A percentile compares a stretch with the other conserved stretches of the same genome.
phyloP scores from a whole-genome alignment of 345 rosid species.

The Eucalyptus regnans region DNA sequence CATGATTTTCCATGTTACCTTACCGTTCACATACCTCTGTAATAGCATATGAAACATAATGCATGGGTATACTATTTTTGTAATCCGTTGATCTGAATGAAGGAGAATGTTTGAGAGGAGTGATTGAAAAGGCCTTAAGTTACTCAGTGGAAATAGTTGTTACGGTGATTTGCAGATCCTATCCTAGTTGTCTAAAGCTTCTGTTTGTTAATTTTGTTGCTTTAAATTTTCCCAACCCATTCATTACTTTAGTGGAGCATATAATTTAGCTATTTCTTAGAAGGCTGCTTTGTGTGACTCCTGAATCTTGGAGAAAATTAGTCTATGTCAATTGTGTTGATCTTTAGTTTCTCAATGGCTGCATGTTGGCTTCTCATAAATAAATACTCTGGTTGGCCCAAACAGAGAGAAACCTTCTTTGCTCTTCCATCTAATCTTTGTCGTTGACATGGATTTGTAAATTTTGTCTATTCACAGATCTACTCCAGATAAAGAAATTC shows the following conservation, averaged over 20 bases:
- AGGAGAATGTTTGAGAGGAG: not conserved
- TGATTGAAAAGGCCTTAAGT: not conserved
- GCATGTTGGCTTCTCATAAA: not conserved
- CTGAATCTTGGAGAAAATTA: not conserved
- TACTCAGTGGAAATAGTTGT: not conserved
- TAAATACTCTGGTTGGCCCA: not conserved
- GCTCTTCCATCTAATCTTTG: not conserved
- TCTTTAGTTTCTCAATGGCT: not conserved
- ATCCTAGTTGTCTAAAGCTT: not conserved
- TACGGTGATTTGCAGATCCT: not conserved
- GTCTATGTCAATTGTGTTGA: not conserved
- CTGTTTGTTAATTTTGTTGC: not conserved
- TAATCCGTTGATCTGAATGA: not conserved
- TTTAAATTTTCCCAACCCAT: not conserved
- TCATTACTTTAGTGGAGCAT: not conserved
- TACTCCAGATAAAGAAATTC: conserved; percentile 27
- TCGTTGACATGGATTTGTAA: not conserved
- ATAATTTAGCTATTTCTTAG: not conserved
- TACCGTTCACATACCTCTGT: not conserved
- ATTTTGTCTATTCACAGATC: conserved; percentile 6
- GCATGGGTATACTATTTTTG: not conserved
- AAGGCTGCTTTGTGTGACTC: not conserved
- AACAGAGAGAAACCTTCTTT: not conserved
- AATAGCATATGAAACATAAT: not conserved
- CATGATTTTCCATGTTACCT: not conserved